Conservation (phyloP, 345 rosid species). For the Cardamine occulta region DNA sequence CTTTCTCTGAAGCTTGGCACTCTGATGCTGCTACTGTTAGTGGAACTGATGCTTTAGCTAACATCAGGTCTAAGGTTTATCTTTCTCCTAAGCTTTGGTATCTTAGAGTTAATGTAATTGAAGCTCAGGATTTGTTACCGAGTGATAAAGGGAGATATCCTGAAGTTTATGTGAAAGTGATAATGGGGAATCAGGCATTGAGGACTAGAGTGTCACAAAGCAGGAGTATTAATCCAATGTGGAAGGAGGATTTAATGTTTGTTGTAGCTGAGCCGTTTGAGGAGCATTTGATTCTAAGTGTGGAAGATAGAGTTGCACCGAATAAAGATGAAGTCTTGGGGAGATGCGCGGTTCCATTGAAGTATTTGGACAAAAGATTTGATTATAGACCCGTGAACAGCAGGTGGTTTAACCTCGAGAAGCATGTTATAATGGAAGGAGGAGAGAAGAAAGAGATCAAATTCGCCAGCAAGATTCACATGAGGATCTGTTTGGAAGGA, state of each 20-base stretch:
- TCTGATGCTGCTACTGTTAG: conserved; percentile 86
- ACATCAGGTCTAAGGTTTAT: conserved; percentile 86
- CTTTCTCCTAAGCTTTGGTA: conserved; percentile 94
- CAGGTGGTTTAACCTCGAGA: conserved; percentile 84
- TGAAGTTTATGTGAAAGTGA: conserved; percentile 73
- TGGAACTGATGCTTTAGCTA: conserved; percentile 54
- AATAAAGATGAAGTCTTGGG: conserved; percentile 80
- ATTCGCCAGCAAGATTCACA: conserved; percentile 86
- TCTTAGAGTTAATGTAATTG: conserved; percentile 84
- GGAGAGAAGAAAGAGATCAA: conserved; percentile 73
- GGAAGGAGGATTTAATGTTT: conserved; percentile 95
- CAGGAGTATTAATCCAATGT: conserved; percentile 76
- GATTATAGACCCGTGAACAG: conserved; percentile 71
- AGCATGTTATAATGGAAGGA: conserved; percentile 63
- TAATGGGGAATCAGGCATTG: conserved; percentile 59
- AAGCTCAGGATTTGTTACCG: conserved; percentile 86
- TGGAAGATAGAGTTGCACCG: conserved; percentile 74
- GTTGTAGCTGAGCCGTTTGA: conserved; percentile 92
- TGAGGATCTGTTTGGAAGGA: conserved; percentile 83
- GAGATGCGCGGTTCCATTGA: conserved; percentile 58
- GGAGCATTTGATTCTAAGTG: conserved; percentile 69
- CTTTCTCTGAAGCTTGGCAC: conserved; percentile 96
- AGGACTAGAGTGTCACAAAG: conserved; percentile 65
- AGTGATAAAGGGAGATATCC: conserved; percentile 73
- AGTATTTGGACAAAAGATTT: conserved; percentile 61